These are phyloP conservation scores for Solanum microdontum DNA, from an alignment of 257 asterid species.

Conservation along the genomic window DNA sequence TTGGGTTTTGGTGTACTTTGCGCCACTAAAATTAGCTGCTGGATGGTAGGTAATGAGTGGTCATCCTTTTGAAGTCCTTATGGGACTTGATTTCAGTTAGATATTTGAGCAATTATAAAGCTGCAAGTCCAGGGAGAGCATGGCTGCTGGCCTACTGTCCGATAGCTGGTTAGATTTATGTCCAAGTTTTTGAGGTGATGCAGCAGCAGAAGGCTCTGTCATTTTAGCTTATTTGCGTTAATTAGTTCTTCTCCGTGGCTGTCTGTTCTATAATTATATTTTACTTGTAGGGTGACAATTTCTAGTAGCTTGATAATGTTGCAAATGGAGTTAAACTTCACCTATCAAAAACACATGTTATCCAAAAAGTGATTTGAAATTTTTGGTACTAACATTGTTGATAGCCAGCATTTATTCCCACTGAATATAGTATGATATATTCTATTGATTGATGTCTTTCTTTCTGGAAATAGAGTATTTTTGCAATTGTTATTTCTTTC, in stretches of 20 bases:
- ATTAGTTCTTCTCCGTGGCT: not conserved
- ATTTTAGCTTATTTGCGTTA: not conserved
- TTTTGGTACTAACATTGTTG: not conserved
- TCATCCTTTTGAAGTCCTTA: not conserved
- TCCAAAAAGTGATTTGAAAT: not conserved
- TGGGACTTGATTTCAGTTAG: not conserved
- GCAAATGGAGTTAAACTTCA: not conserved
- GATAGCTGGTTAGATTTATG: not conserved
- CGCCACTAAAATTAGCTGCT: not conserved
- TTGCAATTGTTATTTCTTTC: not conserved
- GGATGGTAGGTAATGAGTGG: not conserved
- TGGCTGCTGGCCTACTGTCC: not conserved
- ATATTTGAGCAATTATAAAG: not conserved
- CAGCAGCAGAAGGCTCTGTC: not conserved
- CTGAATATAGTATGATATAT: not conserved
- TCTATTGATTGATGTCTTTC: not conserved
- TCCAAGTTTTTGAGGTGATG: not conserved
- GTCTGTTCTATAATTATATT: not conserved
- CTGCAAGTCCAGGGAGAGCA: not conserved
- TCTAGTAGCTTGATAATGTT: not conserved
- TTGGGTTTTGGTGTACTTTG: not conserved
- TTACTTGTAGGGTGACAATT: not conserved
- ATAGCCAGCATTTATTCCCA: not conserved
- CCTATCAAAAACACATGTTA: not conserved
- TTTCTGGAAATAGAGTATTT: not conserved